phyloP scores from a whole-genome alignment of 768 basidiomycete species.

The Amanita phalloides region DNA sequence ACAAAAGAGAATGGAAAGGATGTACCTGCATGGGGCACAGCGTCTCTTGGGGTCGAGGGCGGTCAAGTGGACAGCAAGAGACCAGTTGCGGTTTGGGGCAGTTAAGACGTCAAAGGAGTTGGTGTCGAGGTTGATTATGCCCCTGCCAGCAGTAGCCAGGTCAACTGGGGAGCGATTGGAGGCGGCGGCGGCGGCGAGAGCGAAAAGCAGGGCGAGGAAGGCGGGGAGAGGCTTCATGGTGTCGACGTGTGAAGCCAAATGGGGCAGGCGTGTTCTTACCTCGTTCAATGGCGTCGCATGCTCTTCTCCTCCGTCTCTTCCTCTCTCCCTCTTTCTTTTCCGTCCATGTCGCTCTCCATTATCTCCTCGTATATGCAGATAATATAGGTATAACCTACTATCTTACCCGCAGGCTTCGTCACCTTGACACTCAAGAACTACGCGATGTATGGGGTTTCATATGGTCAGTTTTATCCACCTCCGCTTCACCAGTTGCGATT shows the following conservation, averaged over 20 bases:
- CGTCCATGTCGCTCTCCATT: slow-evolving; percentile 86
- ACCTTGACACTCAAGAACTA: slow-evolving; percentile 59
- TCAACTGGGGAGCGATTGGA: slow-evolving; percentile 50
- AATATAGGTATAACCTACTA: slow-evolving; percentile 92
- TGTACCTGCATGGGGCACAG: slow-evolving; percentile 90
- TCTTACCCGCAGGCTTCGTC: slow-evolving; percentile 62
- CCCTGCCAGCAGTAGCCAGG: slow-evolving; percentile 63
- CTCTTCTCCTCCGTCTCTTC: slow-evolving; percentile 82
- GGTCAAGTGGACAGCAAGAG: slow-evolving; percentile 80
- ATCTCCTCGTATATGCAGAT: slow-evolving; percentile 71
- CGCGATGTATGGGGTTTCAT: slow-evolving; percentile 86
- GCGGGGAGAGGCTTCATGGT: slow-evolving; percentile 11
- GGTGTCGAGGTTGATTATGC: slow-evolving; percentile 74
- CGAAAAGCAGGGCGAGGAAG: slow-evolving; percentile 20
- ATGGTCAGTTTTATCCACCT: slow-evolving; percentile 38
- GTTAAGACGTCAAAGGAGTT: slow-evolving; percentile 71
- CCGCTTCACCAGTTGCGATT: slow-evolving; percentile 9
- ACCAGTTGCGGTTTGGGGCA: slow-evolving; percentile 72
- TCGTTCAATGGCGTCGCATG: slow-evolving; percentile 55
- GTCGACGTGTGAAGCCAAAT: slow-evolving; percentile 22
- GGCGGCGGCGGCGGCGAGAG: slow-evolving; percentile 22
- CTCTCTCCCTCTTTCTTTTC: slow-evolving; percentile 90
- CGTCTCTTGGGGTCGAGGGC: slow-evolving; percentile 73
- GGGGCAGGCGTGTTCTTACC: slow-evolving; percentile 5
- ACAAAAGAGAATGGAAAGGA: slow-evolving; percentile 7